A percentile compares a stretch with the other conserved stretches of the same genome.
Conservation (phyloP, 768 basidiomycete species). For the Phlegmacium glaucopus region DNA sequence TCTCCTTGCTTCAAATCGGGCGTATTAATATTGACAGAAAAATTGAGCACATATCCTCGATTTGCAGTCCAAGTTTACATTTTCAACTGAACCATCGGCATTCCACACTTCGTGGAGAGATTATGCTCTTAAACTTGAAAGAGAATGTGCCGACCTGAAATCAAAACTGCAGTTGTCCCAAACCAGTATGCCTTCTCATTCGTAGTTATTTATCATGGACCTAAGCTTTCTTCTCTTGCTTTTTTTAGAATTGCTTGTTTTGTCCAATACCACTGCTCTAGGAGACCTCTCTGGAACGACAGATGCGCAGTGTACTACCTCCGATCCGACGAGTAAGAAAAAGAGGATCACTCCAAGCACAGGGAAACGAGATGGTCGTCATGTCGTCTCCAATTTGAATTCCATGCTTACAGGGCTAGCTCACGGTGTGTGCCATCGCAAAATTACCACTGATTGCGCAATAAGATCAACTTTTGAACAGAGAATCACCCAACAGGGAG, state of each 20-base stretch:
- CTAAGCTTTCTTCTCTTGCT: neutral
- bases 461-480: too few relatives aligned
- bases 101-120: constrained; percentile 34
- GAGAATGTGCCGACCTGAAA: constrained; percentile 32
- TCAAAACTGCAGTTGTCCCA: constrained; percentile 38
- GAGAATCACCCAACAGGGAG: too few relatives aligned
- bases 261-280: neutral
- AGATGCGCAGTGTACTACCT: too few relatives aligned
- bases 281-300: too few relatives aligned
- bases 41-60: constrained; percentile 42
- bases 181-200: constrained; percentile 30
- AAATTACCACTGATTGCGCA: too few relatives aligned
- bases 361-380: too few relatives aligned
- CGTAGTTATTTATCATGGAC: neutral
- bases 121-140: constrained; percentile 40
- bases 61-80: constrained; percentile 23
- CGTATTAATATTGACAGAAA: neutral
- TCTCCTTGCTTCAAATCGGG: neutral
- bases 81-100: constrained; percentile 9
- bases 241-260: neutral
- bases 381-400: too few relatives aligned
- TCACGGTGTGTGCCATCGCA: too few relatives aligned
- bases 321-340: too few relatives aligned
- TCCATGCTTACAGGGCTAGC: too few relatives aligned
- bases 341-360: too few relatives aligned